phyloP scores from a whole-genome alignment of 768 basidiomycete species.

The Russula brevipes region DNA sequence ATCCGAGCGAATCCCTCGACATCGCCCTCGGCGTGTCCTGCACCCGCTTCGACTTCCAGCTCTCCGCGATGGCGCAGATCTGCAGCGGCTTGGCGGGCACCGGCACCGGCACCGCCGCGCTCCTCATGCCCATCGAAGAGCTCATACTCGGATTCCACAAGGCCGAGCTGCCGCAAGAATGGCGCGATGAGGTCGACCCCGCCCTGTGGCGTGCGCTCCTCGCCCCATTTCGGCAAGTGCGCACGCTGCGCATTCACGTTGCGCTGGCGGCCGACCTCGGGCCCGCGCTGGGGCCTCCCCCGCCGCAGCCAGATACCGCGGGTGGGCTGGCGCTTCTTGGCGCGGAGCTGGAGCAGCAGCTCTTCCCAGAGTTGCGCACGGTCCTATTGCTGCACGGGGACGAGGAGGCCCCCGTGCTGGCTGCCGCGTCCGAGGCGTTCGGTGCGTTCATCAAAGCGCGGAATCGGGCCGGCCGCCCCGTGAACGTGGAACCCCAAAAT shows the following conservation, averaged over 20 bases:
- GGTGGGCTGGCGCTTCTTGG: not conserved
- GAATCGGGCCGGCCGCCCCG: not conserved
- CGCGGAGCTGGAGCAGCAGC: not conserved
- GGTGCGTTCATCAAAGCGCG: not conserved
- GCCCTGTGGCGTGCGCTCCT: slow-evolving; percentile 9
- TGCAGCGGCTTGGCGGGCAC: not conserved
- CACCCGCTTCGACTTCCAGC: slow-evolving; percentile 11
- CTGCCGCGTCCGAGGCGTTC: not conserved
- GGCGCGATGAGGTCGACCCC: slow-evolving; percentile 3
- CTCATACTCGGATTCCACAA: slow-evolving; percentile 13
- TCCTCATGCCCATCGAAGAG: not conserved
- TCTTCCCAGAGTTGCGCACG: slow-evolving; percentile 4
- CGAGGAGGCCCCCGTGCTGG: not conserved
- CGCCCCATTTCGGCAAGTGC: not conserved
- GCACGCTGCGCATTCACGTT: slow-evolving; percentile 4
- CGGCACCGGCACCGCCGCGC: not conserved
- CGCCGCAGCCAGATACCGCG: not conserved
- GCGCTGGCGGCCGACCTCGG: slow-evolving; percentile 4
- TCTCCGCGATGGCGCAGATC: slow-evolving; percentile 7
- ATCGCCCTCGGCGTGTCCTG: slow-evolving; percentile 4
- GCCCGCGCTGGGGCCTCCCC: not conserved
- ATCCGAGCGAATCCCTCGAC: not conserved
- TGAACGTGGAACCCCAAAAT: not conserved
- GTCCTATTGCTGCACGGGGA: slow-evolving; percentile 12
- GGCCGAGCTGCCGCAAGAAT: not conserved